These are phyloP conservation scores for Yueomyces sinensis DNA, from an alignment of 805 yeast species.

Conservation along the genomic window DNA sequence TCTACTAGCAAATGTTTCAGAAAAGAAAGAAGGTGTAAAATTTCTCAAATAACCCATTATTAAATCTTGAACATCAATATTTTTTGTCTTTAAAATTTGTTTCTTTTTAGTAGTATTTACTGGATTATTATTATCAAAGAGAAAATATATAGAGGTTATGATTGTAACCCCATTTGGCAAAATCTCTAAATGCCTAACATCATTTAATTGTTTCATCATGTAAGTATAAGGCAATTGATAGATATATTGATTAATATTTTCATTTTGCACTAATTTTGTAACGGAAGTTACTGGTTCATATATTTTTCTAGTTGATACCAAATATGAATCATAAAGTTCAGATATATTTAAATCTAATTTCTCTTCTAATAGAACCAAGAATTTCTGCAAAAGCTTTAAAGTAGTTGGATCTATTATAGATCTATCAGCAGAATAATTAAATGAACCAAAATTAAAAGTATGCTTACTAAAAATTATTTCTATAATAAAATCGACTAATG, in stretches of 20 bases:
- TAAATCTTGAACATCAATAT: slow-evolving; percentile 13
- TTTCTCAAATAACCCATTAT: slow-evolving; percentile 29
- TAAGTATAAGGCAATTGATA: slow-evolving; percentile 28
- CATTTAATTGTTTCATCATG: slow-evolving; percentile 18
- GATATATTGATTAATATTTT: slow-evolving; percentile 24
- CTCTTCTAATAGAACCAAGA: slow-evolving; percentile 27
- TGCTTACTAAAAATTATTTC: slow-evolving; percentile 7
- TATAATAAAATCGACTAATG: slow-evolving; percentile 38
- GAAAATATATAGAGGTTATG: slow-evolving; percentile 12
- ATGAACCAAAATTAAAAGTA: too few species aligned
- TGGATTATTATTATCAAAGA: too few species aligned
- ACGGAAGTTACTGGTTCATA: slow-evolving; percentile 21
- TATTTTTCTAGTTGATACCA: slow-evolving; percentile 28
- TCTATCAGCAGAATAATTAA: too few species aligned
- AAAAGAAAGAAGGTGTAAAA: slow-evolving; percentile 29
- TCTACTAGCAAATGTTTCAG: slow-evolving; percentile 11
- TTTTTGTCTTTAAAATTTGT: slow-evolving; percentile 3
- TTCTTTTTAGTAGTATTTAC: slow-evolving; percentile 4
- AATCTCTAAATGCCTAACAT: slow-evolving; percentile 16
- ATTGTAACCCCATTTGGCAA: slow-evolving; percentile 25
- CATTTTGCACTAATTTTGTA: slow-evolving; percentile 17
- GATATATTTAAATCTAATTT: slow-evolving; percentile 52
- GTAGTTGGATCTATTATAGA: slow-evolving; percentile 1
- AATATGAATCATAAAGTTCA: slow-evolving; percentile 24
- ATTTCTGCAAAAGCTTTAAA: slow-evolving; percentile 16